A percentile compares a stretch with the other conserved stretches of the same genome.
Evolutionary conservation across 768 basidiomycete genomes (phyloP).

Genomic region (Coprinopsis cinerea): DNA sequence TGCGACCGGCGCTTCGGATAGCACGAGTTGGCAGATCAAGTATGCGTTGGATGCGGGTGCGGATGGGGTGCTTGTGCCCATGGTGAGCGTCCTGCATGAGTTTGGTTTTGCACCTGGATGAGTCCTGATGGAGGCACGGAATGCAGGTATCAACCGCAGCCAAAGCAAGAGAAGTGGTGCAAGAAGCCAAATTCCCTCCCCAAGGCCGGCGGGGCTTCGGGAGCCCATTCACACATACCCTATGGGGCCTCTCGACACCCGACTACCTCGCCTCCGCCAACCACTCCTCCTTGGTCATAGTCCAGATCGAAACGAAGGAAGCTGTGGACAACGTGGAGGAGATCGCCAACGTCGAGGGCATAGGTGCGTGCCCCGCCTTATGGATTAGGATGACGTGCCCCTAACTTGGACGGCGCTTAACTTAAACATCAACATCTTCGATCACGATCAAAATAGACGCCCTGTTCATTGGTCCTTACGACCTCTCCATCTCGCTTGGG

Average conservation of each 20-base stretch:
- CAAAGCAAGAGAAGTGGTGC: slow-evolving; percentile 51
- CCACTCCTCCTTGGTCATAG: slow-evolving; percentile 46
- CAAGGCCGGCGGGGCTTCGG: slow-evolving; percentile 59
- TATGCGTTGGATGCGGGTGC: slow-evolving; percentile 65
- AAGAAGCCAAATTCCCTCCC: slow-evolving; percentile 59
- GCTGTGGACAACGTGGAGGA: slow-evolving; percentile 53
- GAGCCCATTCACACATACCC: slow-evolving; percentile 52
- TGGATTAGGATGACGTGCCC: background rate
- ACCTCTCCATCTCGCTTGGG: slow-evolving; percentile 58
- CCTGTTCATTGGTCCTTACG: slow-evolving; percentile 63
- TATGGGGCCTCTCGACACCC: slow-evolving; percentile 45
- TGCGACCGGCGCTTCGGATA: slow-evolving; percentile 50
- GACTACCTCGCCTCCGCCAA: slow-evolving; percentile 56
- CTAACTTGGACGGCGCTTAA: too few relatives aligned
- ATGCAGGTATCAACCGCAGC: slow-evolving; percentile 55
- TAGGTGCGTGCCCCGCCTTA: slow-evolving; percentile 43
- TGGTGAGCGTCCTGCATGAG: slow-evolving; percentile 36
- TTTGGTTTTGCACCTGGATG: background rate
- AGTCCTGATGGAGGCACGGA: too few relatives aligned
- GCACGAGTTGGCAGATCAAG: slow-evolving; percentile 69
- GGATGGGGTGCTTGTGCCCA: slow-evolving; percentile 57
- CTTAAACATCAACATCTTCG: background rate
- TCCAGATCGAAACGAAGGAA: slow-evolving; percentile 64
- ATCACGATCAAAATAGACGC: slow-evolving; percentile 28
- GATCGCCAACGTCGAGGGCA: slow-evolving; percentile 56